Evolutionary conservation across 176 grass and related monocot species (phyloP).

Genomic region (Eragrostis curvula): DNA sequence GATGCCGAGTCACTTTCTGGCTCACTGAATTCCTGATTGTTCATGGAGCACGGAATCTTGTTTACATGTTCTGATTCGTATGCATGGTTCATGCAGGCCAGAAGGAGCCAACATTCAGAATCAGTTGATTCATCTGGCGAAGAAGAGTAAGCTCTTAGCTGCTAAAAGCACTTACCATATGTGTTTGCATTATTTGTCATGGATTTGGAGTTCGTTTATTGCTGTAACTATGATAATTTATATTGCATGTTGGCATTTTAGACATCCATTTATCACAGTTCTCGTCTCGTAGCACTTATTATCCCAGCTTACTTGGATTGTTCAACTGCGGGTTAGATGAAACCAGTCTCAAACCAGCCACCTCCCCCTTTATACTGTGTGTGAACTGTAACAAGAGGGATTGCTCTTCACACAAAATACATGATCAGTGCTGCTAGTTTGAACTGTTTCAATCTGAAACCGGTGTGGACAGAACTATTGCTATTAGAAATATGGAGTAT

Average conservation of each 20-base stretch:
- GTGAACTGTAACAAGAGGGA: not conserved
- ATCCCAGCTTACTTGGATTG: not conserved
- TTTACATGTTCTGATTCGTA: constrained; percentile 45
- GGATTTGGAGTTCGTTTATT: constrained; percentile 18
- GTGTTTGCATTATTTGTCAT: constrained; percentile 15
- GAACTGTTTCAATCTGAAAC: not conserved
- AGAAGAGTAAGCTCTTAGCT: constrained; percentile 85
- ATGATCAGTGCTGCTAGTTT: not conserved
- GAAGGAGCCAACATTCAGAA: constrained; percentile 81
- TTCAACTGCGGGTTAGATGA: not conserved
- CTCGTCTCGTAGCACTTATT: not conserved
- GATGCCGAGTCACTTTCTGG: not conserved
- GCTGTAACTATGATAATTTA: not conserved
- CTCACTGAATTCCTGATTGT: constrained; percentile 5
- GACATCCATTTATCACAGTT: not conserved
- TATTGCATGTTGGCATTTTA: constrained; percentile 15
- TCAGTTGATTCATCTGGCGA: constrained; percentile 95
- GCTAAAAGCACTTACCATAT: constrained; percentile 23
- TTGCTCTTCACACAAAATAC: too few relatives aligned
- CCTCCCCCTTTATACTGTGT: not conserved
- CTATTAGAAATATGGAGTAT: constrained; percentile 10
- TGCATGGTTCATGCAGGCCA: constrained; percentile 65
- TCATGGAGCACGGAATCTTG: too few relatives aligned
- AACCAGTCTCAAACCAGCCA: not conserved
- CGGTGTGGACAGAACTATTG: not conserved